Base-by-base conservation (phyloP, 495 filamentous ascomycete genomes). In the Penicillium maclennaniae region DNA sequence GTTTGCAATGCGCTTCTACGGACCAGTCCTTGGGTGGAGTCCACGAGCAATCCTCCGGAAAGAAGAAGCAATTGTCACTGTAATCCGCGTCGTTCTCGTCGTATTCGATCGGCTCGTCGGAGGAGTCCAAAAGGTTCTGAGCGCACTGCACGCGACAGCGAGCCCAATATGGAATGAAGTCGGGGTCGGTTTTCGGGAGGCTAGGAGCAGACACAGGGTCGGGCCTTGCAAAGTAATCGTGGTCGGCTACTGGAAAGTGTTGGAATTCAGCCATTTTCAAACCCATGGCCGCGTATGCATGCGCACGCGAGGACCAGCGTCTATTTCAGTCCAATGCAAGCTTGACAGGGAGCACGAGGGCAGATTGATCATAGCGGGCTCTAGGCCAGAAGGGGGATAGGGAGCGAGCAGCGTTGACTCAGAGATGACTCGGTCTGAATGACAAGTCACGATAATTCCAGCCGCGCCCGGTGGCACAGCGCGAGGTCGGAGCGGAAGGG, bases 41-140 rank as follows among this genome's bases (percentile, higher is more conserved):
- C 60, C 65, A 75, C 20, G 72, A 73, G 61, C 71, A 75, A 44
- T 77, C 74, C 59, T 77, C 74, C 4, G 74, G 74, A 45, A 75
- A 77, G 54, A 77, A 75, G 53, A 75, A 77, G 45, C 67, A 72
- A 51, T 74, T 77, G 25, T 77, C 74, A 51, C 60, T 62, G 43
- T 72, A 74, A 53, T 74, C 72, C n/a, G 70, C 66, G 62, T 77
- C 74, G 62, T 75, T 57, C 66, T 70, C 58, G 36, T 74, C 72
- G 74, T 75, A 77, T 38, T 72, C 72, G 59, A 77, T 74, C 39
- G 71, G 74, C 28, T 77, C 68, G 59, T 70, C 62, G 16, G 72
- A 70, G 53, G 49, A 69, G 45, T 70, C 69, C 15, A 77, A 58
- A 1, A 77, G 62, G 42, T 75, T 66, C 45, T 71, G 69, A 3